phyloP scores from a whole-genome alignment of 345 rosid genomes.

The Lepidium aucheri region DNA sequence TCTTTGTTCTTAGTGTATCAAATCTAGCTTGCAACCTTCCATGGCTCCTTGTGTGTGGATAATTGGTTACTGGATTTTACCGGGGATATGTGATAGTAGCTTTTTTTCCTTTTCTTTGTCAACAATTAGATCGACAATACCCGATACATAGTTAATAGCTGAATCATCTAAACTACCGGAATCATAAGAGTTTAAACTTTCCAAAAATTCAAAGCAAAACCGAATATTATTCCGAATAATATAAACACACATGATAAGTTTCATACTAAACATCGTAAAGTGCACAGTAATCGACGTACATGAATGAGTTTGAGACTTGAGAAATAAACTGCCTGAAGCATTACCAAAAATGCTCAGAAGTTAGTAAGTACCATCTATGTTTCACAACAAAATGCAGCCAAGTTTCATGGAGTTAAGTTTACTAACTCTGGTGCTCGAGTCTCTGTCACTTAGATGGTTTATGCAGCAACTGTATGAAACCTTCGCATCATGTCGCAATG shows the following conservation, averaged over 20 bases:
- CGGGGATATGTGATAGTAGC: background rate
- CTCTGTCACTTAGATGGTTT: background rate
- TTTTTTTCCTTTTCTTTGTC: too few relatives aligned
- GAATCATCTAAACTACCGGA: too few relatives aligned
- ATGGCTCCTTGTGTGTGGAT: background rate
- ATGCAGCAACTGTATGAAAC: constrained; percentile 39
- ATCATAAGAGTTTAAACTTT: too few relatives aligned
- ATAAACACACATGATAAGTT: constrained; percentile 16
- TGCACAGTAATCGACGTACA: constrained; percentile 13
- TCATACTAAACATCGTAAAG: constrained; percentile 4
- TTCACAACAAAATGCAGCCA: background rate
- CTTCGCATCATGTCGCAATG: constrained; percentile 69
- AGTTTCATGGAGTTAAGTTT: constrained; percentile 12
- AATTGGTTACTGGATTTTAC: background rate
- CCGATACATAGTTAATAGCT: too few relatives aligned
- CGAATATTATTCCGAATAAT: constrained; percentile 9
- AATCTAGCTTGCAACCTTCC: background rate
- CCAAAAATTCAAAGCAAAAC: background rate
- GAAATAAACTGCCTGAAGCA: constrained; percentile 5
- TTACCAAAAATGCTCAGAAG: constrained; percentile 6
- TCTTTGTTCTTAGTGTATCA: background rate
- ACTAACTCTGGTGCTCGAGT: constrained; percentile 15
- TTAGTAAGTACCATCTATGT: background rate
- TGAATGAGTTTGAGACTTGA: background rate
- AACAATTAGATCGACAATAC: too few relatives aligned